A percentile compares a stretch with the other conserved stretches of the same genome.
phyloP scores from a whole-genome alignment of 306 rosid species.

The Vicia sativa region DNA sequence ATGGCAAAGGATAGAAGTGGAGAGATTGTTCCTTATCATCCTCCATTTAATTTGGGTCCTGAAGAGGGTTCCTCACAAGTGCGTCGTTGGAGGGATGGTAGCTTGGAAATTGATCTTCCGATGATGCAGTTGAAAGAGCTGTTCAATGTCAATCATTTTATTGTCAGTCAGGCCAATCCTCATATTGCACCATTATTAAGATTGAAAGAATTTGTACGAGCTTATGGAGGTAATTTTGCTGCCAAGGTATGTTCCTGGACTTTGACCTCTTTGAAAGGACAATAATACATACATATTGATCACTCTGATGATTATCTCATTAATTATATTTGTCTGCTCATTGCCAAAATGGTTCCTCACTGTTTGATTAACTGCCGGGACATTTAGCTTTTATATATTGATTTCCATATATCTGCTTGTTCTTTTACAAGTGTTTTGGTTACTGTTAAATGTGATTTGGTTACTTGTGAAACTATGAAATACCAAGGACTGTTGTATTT shows the following conservation, averaged over 20 bases:
- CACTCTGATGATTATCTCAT: neutral
- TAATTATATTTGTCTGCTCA: neutral
- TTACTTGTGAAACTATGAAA: neutral
- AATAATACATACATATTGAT: conserved; percentile 7
- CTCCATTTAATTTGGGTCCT: conserved; percentile 90
- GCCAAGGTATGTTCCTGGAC: conserved; percentile 72
- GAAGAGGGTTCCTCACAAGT: conserved; percentile 78
- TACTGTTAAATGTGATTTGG: neutral
- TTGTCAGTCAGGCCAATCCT: conserved; percentile 97
- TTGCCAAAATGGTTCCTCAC: conserved; percentile 13
- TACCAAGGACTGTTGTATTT: no score
- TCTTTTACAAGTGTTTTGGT: conserved; percentile 8
- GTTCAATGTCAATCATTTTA: conserved; percentile 94
- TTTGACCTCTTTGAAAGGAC: conserved; percentile 12
- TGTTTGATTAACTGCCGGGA: conserved; percentile 14
- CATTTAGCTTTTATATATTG: conserved; percentile 1
- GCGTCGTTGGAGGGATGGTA: conserved; percentile 98
- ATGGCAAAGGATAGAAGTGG: conserved; percentile 99
- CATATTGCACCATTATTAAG: conserved; percentile 93
- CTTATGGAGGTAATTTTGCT: conserved; percentile 87
- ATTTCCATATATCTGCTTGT: conserved; percentile 9
- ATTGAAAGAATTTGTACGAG: conserved; percentile 84
- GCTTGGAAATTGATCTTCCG: conserved; percentile 95
- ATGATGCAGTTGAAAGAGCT: conserved; percentile 95
- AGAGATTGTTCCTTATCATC: conserved; percentile 93